Conservation (phyloP, 345 rosid genomes). For the Populus pruinosa region DNA sequence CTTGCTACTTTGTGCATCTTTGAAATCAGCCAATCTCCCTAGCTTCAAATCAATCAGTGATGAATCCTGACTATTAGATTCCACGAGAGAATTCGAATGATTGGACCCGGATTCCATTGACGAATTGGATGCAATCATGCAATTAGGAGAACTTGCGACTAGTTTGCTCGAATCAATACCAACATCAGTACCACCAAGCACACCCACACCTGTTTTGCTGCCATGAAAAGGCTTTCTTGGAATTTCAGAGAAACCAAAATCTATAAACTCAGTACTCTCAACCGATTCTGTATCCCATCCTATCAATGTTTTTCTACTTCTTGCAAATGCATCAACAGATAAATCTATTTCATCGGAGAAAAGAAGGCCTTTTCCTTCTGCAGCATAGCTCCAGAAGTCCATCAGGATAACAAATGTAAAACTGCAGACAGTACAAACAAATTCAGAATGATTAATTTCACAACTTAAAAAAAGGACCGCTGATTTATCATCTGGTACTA, state of each 20-base stretch:
- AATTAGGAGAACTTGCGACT: conserved; percentile 22
- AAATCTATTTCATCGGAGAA: conserved; percentile 40
- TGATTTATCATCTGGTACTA: background rate
- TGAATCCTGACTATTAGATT: conserved; percentile 32
- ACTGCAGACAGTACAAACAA: conserved; percentile 5
- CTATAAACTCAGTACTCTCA: conserved; percentile 34
- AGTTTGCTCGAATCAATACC: conserved; percentile 28
- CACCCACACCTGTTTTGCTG: conserved; percentile 11
- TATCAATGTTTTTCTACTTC: conserved; percentile 28
- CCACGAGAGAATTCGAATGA: conserved; percentile 26
- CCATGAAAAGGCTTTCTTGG: conserved; percentile 30
- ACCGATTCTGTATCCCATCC: conserved; percentile 37
- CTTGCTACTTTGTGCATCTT: conserved; percentile 16
- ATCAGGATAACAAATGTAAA: conserved; percentile 18
- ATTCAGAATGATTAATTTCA: background rate
- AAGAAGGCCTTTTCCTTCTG: conserved; percentile 38
- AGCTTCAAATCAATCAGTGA: conserved; percentile 38
- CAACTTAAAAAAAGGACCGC: background rate
- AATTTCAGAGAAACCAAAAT: conserved; percentile 33
- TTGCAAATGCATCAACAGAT: conserved; percentile 35
- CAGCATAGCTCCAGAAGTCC: conserved; percentile 53
- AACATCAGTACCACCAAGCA: conserved; percentile 18
- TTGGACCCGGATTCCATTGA: conserved; percentile 32
- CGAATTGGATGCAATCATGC: conserved; percentile 35
- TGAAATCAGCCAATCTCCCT: conserved; percentile 33